Conservation (phyloP, 139 green algal species). For the Auxenochlorella pyrenoidosa region DNA sequence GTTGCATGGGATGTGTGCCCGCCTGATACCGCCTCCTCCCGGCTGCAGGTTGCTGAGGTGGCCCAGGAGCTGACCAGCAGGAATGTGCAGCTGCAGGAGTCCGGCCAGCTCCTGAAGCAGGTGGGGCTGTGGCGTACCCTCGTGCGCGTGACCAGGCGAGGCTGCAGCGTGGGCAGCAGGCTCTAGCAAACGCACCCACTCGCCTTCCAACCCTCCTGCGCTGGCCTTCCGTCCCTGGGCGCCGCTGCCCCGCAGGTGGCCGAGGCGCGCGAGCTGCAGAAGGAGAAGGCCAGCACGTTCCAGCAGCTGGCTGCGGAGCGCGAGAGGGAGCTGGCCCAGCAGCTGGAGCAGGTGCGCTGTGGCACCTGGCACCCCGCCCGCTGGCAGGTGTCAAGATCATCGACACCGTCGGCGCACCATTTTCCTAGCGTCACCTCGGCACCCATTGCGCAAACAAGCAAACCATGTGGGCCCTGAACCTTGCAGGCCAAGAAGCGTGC, state of each 20-base stretch:
- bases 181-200: too few relatives aligned
- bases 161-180: too few relatives aligned
- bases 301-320: background rate
- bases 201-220: too few relatives aligned
- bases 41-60: background rate
- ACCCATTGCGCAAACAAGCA: too few relatives aligned
- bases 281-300: background rate
- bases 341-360: background rate
- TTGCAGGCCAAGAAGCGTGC: conserved; percentile 2
- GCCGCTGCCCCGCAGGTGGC: background rate
- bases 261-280: background rate
- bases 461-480: too few relatives aligned
- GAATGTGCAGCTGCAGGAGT: conserved; percentile 23
- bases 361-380: background rate
- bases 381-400: too few relatives aligned
- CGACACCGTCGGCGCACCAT: too few relatives aligned
- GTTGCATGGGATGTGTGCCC: background rate
- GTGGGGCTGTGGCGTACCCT: background rate
- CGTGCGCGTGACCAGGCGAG: background rate
- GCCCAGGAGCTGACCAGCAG: background rate
- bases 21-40: background rate
- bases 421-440: too few relatives aligned
- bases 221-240: background rate
- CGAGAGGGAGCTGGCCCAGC: conserved; percentile 10
- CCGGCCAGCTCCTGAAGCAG: conserved; percentile 24